A percentile compares a stretch with the other conserved stretches of the same genome.
Conservation (phyloP, 2,329 filamentous ascomycete species). For the Colletotrichum abscissum region DNA sequence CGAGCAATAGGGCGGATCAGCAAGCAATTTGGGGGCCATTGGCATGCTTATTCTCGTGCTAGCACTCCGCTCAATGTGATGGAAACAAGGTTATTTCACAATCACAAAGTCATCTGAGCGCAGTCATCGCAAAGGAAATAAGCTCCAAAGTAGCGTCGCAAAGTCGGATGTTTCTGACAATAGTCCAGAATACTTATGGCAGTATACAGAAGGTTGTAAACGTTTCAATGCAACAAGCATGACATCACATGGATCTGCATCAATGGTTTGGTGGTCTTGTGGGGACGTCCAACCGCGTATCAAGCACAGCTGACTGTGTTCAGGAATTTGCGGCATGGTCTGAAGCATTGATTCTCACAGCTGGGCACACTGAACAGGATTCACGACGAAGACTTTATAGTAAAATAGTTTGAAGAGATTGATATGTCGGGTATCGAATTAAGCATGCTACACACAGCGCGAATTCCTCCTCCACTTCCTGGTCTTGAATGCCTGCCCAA, state of each 20-base stretch:
- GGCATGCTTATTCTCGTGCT: neutral
- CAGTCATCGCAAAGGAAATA: neutral
- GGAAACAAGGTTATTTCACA: neutral
- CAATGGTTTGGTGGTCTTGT: neutral
- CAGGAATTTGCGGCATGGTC: neutral
- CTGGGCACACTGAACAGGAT: neutral
- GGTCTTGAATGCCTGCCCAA: conserved; percentile 8
- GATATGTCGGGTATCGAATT: conserved; percentile 37
- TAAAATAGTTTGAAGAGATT: conserved; percentile 21
- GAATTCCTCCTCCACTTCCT: neutral
- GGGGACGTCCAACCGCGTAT: neutral
- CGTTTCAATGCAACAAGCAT: conserved; percentile 5
- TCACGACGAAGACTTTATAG: neutral
- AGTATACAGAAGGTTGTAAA: neutral
- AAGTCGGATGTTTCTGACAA: neutral
- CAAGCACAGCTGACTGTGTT: neutral
- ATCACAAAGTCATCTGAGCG: neutral
- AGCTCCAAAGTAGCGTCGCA: neutral
- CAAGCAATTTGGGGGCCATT: neutral
- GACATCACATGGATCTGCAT: conserved; percentile 14
- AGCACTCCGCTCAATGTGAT: no score
- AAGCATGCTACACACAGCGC: conserved; percentile 32
- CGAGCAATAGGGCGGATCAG: neutral
- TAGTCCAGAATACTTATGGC: neutral
- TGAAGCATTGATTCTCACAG: neutral